These are phyloP conservation scores for Leccinum subgranulosum DNA, from an alignment of 768 basidiomycete genomes.

Conservation along the genomic window DNA sequence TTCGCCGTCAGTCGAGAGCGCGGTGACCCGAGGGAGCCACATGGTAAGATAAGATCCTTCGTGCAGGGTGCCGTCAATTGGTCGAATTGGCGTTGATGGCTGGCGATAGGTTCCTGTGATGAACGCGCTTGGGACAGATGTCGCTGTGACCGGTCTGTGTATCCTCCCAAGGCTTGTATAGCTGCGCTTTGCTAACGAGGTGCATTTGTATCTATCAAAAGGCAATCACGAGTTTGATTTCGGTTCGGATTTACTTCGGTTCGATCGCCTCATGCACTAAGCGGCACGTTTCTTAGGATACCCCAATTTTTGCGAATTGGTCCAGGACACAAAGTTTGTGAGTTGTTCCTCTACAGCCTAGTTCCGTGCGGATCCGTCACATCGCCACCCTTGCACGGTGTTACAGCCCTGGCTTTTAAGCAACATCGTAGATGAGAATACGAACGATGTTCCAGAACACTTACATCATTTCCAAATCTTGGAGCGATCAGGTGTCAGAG, in stretches of 20 bases:
- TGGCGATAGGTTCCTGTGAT: constrained; percentile 73
- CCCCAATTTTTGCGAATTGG: constrained; percentile 61
- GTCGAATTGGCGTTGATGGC: background rate
- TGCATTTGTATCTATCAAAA: constrained; percentile 22
- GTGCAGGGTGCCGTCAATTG: background rate
- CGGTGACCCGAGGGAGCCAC: constrained; percentile 86
- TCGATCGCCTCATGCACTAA: background rate
- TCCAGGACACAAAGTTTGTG: constrained; percentile 74
- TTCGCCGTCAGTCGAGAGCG: constrained; percentile 81
- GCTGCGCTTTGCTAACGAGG: constrained; percentile 4
- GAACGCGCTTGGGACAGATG: constrained; percentile 77
- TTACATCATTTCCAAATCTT: constrained; percentile 63
- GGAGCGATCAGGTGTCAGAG: constrained; percentile 63
- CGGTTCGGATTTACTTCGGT: constrained; percentile 38
- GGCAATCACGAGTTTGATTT: constrained; percentile 96
- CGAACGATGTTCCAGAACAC: constrained; percentile 56
- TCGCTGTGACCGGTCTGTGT: constrained; percentile 69
- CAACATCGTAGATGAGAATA: constrained; percentile 75
- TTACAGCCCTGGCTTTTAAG: constrained; percentile 84
- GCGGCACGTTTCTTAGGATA: constrained; percentile 42
- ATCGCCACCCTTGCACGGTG: background rate
- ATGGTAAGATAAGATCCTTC: constrained; percentile 52
- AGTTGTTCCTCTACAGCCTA: constrained; percentile 21
- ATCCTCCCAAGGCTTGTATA: background rate
- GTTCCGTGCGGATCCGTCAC: background rate